Conservation (phyloP, 164 flowering plant species). For the Sedum album region DNA sequence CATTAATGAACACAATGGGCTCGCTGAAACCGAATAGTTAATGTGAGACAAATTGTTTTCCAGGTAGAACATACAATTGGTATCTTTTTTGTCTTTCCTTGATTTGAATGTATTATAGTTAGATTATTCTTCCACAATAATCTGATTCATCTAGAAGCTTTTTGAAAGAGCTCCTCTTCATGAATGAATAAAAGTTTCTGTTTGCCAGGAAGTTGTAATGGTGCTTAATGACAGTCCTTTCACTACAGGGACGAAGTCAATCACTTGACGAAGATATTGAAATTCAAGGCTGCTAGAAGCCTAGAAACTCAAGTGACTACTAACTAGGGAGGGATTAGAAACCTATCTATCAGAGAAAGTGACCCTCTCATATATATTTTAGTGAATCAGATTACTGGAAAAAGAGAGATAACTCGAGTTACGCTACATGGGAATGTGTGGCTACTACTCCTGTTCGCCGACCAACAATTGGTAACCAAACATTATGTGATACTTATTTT, state of each 20-base stretch:
- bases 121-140: neutral
- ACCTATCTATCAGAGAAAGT: constrained; percentile 9
- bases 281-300: constrained; percentile 39
- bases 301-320: constrained; percentile 26
- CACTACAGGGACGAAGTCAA: constrained; percentile 60
- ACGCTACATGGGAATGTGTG: constrained; percentile 15
- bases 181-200: neutral
- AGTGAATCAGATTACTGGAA: constrained; percentile 16
- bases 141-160: neutral
- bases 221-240: neutral
- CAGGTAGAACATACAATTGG: constrained; percentile 29
- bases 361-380: constrained; percentile 16
- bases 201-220: neutral
- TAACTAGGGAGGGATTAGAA: constrained; percentile 20
- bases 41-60: constrained; percentile 51
- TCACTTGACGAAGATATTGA: constrained; percentile 48
- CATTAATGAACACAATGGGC: constrained; percentile 18
- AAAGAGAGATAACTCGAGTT: constrained; percentile 20
- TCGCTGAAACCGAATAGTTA: constrained; percentile 60
- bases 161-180: neutral
- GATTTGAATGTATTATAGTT: neutral
- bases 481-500: neutral
- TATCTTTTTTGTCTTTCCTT: constrained; percentile 1
- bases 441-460: constrained; percentile 23
- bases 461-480: constrained; percentile 30